A percentile compares a stretch with the other conserved stretches of the same genome.
phyloP scores from a whole-genome alignment of 2,329 filamentous ascomycete genomes.

The Amesomyces nigricolor region DNA sequence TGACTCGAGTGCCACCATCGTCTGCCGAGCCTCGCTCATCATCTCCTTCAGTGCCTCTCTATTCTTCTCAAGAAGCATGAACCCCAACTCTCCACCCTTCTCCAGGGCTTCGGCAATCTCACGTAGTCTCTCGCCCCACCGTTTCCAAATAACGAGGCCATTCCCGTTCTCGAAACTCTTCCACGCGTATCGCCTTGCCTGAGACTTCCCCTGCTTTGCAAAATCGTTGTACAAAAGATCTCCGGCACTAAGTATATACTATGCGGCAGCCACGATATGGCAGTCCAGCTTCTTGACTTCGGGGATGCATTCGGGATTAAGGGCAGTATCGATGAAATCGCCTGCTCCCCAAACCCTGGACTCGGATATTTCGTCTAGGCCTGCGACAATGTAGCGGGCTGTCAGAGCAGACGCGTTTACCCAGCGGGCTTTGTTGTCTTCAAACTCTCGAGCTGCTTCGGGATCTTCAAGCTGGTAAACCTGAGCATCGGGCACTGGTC shows the following conservation, averaged over 20 bases:
- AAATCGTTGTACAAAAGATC: background rate
- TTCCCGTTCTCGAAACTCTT: background rate
- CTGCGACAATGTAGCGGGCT: background rate
- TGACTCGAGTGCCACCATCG: conserved; percentile 4
- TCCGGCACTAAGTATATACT: background rate
- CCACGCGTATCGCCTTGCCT: background rate
- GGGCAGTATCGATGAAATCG: background rate
- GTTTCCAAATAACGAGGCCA: conserved; percentile 1
- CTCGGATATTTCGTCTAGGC: background rate
- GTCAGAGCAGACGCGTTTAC: background rate
- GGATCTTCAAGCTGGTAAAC: background rate
- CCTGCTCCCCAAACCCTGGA: background rate
- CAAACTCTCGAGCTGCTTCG: background rate
- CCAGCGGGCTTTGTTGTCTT: background rate
- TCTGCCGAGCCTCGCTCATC: conserved; percentile 4
- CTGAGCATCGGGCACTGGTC: too few species aligned
- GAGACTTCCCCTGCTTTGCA: background rate
- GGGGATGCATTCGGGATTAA: background rate
- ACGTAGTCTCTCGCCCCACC: background rate
- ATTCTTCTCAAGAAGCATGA: conserved; percentile 1
- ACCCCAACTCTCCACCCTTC: background rate
- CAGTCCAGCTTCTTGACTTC: background rate
- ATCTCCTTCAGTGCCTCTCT: background rate
- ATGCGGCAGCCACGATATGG: conserved; percentile 1
- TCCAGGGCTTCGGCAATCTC: conserved; percentile 1